These are phyloP conservation scores for Suillus occidentalis DNA, from an alignment of 768 basidiomycete genomes.

Conservation along the genomic window DNA sequence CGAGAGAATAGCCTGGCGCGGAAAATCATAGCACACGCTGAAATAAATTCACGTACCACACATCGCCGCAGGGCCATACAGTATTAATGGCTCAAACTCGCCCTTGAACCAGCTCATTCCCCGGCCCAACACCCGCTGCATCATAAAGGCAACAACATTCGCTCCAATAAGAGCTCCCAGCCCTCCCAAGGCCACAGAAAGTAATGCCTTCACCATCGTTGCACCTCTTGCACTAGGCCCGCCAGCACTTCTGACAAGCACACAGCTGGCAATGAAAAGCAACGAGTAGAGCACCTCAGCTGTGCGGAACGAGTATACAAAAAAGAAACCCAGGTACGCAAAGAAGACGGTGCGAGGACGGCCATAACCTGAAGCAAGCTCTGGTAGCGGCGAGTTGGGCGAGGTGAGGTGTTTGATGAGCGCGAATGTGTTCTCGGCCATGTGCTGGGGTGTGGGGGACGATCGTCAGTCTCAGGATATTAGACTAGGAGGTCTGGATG, in stretches of 20 bases:
- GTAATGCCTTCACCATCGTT: slow-evolving; percentile 40
- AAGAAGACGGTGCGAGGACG: slow-evolving; percentile 77
- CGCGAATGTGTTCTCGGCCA: slow-evolving; percentile 85
- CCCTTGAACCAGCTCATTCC: slow-evolving; percentile 85
- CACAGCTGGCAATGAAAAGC: slow-evolving; percentile 47
- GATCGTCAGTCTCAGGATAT: background rate
- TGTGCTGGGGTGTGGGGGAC: slow-evolving; percentile 54
- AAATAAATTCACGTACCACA: slow-evolving; percentile 49
- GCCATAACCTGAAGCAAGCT: slow-evolving; percentile 49
- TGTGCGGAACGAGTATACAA: slow-evolving; percentile 72
- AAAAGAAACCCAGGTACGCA: slow-evolving; percentile 63
- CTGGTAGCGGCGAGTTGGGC: slow-evolving; percentile 64
- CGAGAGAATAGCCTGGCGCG: background rate
- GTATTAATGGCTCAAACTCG: slow-evolving; percentile 58
- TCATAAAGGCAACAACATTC: slow-evolving; percentile 70
- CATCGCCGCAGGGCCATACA: slow-evolving; percentile 77
- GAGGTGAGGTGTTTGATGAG: slow-evolving; percentile 76
- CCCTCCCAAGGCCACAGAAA: slow-evolving; percentile 51
- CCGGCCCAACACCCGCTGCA: slow-evolving; percentile 60
- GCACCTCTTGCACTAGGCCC: slow-evolving; percentile 4
- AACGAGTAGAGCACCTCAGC: slow-evolving; percentile 64
- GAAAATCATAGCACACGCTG: too few relatives aligned
- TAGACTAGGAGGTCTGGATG: background rate
- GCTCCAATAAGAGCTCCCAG: slow-evolving; percentile 60
- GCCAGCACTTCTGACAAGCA: slow-evolving; percentile 38